A percentile compares a stretch with the other conserved stretches of the same genome.
Evolutionary conservation across 2,329 filamentous ascomycete genomes (phyloP).

Genomic region (Thelonectria discophora): DNA sequence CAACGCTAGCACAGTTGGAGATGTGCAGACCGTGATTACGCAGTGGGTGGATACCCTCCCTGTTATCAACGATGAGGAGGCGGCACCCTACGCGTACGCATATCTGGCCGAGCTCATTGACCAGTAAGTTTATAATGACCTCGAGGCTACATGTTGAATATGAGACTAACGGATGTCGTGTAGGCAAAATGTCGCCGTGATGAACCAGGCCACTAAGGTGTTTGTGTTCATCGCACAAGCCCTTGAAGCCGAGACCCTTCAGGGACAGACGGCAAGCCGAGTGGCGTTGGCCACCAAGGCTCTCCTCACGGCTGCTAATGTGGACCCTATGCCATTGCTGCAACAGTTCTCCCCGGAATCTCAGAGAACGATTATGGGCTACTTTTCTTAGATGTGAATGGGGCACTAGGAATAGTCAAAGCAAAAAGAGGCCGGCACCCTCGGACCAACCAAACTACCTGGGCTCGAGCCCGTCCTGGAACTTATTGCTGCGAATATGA

Average conservation of each 20-base stretch:
- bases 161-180: slow-evolving; percentile 39
- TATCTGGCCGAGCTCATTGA: slow-evolving; percentile 93
- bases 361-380: slow-evolving; percentile 80
- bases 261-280: slow-evolving; percentile 80
- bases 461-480: slow-evolving; percentile 14
- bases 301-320: slow-evolving; percentile 75
- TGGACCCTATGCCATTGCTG: slow-evolving; percentile 80
- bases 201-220: slow-evolving; percentile 79
- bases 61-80: slow-evolving; percentile 94
- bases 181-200: slow-evolving; percentile 86
- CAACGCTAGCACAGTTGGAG: slow-evolving; percentile 79
- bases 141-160: neutral
- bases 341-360: slow-evolving; percentile 80
- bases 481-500: slow-evolving; percentile 27
- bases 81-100: slow-evolving; percentile 92
- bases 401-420: slow-evolving; percentile 15
- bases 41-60: slow-evolving; percentile 93
- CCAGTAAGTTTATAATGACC: slow-evolving; percentile 72
- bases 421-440: slow-evolving; percentile 13
- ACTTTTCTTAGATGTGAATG: slow-evolving; percentile 68
- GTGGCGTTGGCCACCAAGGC: slow-evolving; percentile 82
- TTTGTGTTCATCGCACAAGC: slow-evolving; percentile 89
- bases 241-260: slow-evolving; percentile 88
- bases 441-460: neutral
- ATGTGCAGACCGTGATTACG: slow-evolving; percentile 78